A percentile compares a stretch with the other conserved stretches of the same genome.
Conservation (phyloP, 345 rosid genomes). For the Moricandia arvensis region DNA sequence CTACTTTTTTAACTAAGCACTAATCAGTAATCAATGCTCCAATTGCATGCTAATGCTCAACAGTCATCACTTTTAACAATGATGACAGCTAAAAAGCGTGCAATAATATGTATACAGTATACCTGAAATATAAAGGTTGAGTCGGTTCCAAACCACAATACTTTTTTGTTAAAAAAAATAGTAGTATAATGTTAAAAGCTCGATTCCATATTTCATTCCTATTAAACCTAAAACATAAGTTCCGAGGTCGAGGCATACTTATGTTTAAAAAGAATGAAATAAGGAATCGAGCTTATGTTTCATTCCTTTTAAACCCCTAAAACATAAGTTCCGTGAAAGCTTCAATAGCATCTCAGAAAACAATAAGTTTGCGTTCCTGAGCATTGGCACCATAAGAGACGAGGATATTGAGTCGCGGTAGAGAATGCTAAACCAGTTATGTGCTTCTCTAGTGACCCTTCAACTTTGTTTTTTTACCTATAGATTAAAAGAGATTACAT, state of each 20-base stretch:
- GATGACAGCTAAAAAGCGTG: neutral
- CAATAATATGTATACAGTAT: neutral
- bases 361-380: no score
- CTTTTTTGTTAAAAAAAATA: no score
- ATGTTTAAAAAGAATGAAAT: neutral
- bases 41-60: no score
- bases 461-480: no score
- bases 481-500: no score
- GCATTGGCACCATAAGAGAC: neutral
- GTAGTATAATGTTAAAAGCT: neutral
- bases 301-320: neutral
- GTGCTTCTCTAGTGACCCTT: neutral
- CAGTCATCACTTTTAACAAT: slow-evolving; percentile 27
- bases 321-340: neutral
- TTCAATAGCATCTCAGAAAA: no score
- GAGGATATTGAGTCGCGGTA: neutral
- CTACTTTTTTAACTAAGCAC: slow-evolving; percentile 11
- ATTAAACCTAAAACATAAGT: neutral
- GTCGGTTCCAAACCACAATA: neutral
- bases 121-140: neutral
- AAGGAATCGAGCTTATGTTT: neutral
- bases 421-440: neutral
- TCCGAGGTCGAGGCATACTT: neutral
- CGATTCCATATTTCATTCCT: neutral
- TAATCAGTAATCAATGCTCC: no score